Base-by-base conservation (phyloP, 345 rosid species). In the Gossypium anomalum region DNA sequence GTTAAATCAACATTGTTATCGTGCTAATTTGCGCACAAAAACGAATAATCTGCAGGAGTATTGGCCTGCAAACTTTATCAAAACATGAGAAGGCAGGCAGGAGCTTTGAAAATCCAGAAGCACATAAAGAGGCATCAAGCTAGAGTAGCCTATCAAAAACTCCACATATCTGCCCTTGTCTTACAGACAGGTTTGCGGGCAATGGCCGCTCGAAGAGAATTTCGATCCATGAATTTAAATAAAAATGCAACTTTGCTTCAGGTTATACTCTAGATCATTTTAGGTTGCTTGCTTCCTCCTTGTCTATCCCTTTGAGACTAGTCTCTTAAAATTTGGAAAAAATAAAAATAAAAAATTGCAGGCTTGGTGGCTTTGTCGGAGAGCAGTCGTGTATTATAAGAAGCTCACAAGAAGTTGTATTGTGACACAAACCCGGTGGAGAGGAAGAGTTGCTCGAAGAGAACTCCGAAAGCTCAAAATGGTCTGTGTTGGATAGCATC, bases 381-480 rank as follows among this genome's bases (percentile, higher is more conserved):
- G 69, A 83, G 86, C 83, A 76, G 23, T 75, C 25, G 70, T 74
- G 3, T 89, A 87, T 75, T 89, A 88, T 70, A 87, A 82, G 77
- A 87, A 78, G 81, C 97, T 92, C 69, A 77, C 83, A 79, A 92
- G 83, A 77, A 87, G 91, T 76, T 82, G 80, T 8, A 81, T 89
- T 59, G 76, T 85, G 44, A 78, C 94, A 29, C 97, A 92, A 80
- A 86, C 88, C 61, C 73, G 92, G 67, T 89, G 97, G 97, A 89
- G 97, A 69, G 90, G 94, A 57, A 92, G 77, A 82, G 71, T 84
- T 79, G 97, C 87, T 11, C 79, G 78, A 78, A 88, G 73, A 76
- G 94, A 87, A 75, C 97, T 92, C 43, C 71, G 91, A 76, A 85
- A 85, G 84, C 94, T 89, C 67, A 89, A 92, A 88, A 85, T 89